Conservation (phyloP, 2,329 filamentous ascomycete species). For the Cytospora chrysosperma region DNA sequence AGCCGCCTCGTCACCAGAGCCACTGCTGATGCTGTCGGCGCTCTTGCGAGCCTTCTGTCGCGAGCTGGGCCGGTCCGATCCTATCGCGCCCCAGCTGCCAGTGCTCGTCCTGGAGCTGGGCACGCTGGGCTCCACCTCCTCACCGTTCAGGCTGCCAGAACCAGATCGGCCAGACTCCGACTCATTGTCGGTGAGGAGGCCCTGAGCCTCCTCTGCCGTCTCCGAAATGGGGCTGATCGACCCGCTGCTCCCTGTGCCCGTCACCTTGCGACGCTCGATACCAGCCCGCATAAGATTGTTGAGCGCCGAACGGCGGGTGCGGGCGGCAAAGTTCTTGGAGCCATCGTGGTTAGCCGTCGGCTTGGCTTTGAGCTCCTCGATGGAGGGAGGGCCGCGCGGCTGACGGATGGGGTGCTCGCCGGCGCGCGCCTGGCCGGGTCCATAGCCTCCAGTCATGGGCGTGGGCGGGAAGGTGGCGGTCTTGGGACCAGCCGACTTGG, state of each 20-base stretch:
- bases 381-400: constrained; percentile 83
- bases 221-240: constrained; percentile 91
- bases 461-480: constrained; percentile 77
- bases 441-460: constrained; percentile 81
- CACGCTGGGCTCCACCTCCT: constrained; percentile 60
- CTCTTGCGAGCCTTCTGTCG: constrained; percentile 64
- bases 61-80: constrained; percentile 77
- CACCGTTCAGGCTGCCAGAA: constrained; percentile 78
- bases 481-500: constrained; percentile 69
- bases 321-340: constrained; percentile 95
- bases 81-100: constrained; percentile 74
- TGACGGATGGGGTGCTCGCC: constrained; percentile 94
- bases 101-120: constrained; percentile 77
- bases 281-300: constrained; percentile 90
- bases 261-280: constrained; percentile 78
- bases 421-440: constrained; percentile 86
- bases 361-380: constrained; percentile 87
- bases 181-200: constrained; percentile 70
- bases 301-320: constrained; percentile 87
- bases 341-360: constrained; percentile 92
- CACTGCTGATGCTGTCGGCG: constrained; percentile 65
- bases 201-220: constrained; percentile 64
- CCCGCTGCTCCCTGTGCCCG: constrained; percentile 68
- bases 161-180: constrained; percentile 70
- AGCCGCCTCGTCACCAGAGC: constrained; percentile 50